Evolutionary conservation across 2,329 filamentous ascomycete genomes (phyloP).

Genomic region (Aspergillus neotritici): DNA sequence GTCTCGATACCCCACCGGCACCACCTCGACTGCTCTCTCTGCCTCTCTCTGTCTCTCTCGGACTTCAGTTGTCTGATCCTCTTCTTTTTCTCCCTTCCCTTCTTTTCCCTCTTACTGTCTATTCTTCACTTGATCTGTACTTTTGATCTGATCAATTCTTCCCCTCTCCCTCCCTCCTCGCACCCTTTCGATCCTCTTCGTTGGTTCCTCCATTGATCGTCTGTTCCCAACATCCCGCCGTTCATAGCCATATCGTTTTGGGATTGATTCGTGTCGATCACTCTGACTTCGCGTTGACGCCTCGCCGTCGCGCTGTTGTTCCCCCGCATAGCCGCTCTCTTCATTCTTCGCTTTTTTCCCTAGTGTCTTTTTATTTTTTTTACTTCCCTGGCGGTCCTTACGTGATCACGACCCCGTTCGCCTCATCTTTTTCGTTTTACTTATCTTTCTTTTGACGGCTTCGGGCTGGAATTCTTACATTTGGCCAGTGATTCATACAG

Average conservation of each 20-base stretch:
- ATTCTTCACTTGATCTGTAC: conserved; percentile 1
- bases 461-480: conserved; percentile 5
- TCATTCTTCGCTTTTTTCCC: conserved; percentile 6
- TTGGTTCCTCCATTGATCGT: not conserved
- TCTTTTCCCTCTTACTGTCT: conserved; percentile 3
- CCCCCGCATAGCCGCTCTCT: conserved; percentile 20
- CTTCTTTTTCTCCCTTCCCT: conserved; percentile 3
- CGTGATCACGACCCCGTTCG: conserved; percentile 6
- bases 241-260: conserved; percentile 11
- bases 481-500: conserved; percentile 4
- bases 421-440: conserved; percentile 1
- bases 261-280: conserved; percentile 24
- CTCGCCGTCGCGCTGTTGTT: conserved; percentile 20
- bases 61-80: not conserved
- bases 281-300: conserved; percentile 20
- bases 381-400: conserved; percentile 10
- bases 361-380: conserved; percentile 8
- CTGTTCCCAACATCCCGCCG: not conserved
- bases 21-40: not conserved
- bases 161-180: not conserved
- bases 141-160: conserved; percentile 1
- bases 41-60: not conserved
- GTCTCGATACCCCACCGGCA: not conserved
- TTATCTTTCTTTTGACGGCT: not conserved
- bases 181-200: not conserved